These are phyloP conservation scores for Calonectria henricotiae DNA, from an alignment of 2,329 filamentous ascomycete species.

Conservation along the genomic window DNA sequence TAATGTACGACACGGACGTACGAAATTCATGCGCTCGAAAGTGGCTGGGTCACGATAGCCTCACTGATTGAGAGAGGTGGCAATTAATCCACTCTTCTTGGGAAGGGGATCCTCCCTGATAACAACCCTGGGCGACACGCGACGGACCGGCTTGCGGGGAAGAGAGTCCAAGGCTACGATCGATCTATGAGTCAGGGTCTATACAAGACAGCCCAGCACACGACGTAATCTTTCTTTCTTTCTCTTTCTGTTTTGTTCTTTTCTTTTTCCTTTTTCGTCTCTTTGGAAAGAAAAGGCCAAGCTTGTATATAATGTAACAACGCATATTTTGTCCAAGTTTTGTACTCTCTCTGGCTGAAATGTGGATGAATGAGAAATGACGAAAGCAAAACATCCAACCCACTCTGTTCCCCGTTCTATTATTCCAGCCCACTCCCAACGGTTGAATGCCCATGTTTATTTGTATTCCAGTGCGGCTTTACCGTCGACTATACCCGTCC, in stretches of 20 bases:
- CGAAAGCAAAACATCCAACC: background rate
- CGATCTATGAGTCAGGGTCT: background rate
- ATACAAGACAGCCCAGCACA: background rate
- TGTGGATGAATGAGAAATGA: background rate
- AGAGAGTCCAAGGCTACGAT: background rate
- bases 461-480: too few species aligned
- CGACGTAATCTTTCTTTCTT: background rate
- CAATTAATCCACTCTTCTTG: background rate
- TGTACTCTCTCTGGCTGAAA: background rate
- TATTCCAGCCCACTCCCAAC: background rate
- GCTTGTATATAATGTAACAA: background rate
- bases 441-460: background rate
- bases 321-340: background rate
- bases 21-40: conserved; percentile 19
- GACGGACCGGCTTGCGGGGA: conserved; percentile 20
- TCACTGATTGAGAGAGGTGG: background rate
- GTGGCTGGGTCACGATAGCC: conserved; percentile 1
- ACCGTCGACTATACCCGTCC: too few species aligned
- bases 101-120: background rate
- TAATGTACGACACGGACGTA: conserved; percentile 13
- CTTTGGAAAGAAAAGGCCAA: background rate
- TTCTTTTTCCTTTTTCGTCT: background rate
- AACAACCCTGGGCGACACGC: conserved; percentile 5
- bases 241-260: background rate
- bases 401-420: background rate